These are phyloP conservation scores for Kodamaea nitidulidarum DNA, from an alignment of 805 yeast species.

Conservation along the genomic window DNA sequence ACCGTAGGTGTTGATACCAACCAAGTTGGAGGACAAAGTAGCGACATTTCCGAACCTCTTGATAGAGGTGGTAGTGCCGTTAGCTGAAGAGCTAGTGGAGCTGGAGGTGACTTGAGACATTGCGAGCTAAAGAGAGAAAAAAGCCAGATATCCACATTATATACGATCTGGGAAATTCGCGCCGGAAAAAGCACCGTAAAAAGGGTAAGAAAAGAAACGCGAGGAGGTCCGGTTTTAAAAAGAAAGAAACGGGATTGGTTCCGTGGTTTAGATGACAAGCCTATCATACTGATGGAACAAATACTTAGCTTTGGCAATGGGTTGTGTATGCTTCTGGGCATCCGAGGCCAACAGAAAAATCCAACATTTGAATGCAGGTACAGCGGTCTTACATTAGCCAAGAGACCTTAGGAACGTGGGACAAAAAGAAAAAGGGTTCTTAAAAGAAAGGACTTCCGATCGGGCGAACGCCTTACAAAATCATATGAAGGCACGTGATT, in stretches of 20 bases:
- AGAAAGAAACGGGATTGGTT: conserved; percentile 1
- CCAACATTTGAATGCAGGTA: conserved; percentile 1
- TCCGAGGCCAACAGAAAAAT: conserved; percentile 2
- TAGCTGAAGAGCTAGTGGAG: background rate
- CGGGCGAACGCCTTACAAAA: too few species aligned
- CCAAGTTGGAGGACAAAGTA: conserved; percentile 14
- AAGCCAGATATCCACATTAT: background rate
- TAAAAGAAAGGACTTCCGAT: too few species aligned
- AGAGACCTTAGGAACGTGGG: too few species aligned
- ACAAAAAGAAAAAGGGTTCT: too few species aligned
- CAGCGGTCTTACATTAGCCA: too few species aligned
- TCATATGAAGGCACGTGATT: too few species aligned
- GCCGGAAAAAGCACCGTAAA: background rate
- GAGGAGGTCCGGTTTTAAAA: background rate
- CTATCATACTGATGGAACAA: too few species aligned
- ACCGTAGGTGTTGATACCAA: conserved; percentile 52
- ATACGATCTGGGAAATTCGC: conserved; percentile 1
- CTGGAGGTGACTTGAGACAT: conserved; percentile 11
- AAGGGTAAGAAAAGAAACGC: conserved; percentile 3
- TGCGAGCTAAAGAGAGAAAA: background rate
- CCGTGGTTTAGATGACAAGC: too few species aligned
- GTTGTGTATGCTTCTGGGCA: background rate
- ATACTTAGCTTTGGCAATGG: too few species aligned
- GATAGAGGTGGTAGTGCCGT: conserved; percentile 8
- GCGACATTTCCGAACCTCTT: conserved; percentile 14